phyloP scores from a whole-genome alignment of 352 stramenopile species.

The Peronospora destructor region DNA sequence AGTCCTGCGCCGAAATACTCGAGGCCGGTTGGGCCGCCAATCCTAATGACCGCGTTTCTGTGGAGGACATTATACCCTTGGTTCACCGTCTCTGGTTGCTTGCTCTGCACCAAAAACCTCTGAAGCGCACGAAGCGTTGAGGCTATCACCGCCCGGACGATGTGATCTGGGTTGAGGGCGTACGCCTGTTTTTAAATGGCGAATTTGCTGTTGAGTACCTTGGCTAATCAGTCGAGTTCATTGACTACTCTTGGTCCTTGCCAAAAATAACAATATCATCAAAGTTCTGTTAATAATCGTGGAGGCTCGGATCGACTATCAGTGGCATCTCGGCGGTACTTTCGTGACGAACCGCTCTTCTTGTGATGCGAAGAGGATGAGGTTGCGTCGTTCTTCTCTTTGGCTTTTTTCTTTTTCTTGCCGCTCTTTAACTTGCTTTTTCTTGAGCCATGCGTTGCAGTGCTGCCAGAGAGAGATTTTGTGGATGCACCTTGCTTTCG shows the following conservation, averaged over 20 bases:
- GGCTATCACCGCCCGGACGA: neutral
- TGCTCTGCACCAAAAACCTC: constrained; percentile 64
- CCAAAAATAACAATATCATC: constrained; percentile 8
- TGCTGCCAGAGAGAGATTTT: constrained; percentile 17
- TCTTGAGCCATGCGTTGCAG: constrained; percentile 9
- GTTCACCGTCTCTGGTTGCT: constrained; percentile 75
- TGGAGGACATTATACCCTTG: constrained; percentile 68
- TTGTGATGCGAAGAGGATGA: constrained; percentile 19
- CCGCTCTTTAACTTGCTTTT: constrained; percentile 27
- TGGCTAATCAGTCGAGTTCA: constrained; percentile 9
- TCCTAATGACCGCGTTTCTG: constrained; percentile 58
- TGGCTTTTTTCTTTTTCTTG: constrained; percentile 48
- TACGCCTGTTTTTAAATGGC: constrained; percentile 21
- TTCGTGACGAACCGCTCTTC: constrained; percentile 34
- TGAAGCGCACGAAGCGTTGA: constrained; percentile 61
- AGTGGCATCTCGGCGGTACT: constrained; percentile 15
- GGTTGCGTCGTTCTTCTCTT: constrained; percentile 19
- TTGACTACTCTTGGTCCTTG: constrained; percentile 4
- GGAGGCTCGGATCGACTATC: constrained; percentile 14
- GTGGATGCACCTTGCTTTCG: constrained; percentile 45
- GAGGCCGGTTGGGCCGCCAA: constrained; percentile 66
- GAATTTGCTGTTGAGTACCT: constrained; percentile 20
- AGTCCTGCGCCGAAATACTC: constrained; percentile 65
- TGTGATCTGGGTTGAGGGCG: constrained; percentile 9
- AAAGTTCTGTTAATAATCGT: constrained; percentile 36